These are phyloP conservation scores for Apiospora pterosperma DNA, from an alignment of 2,329 filamentous ascomycete genomes.

Conservation along the genomic window DNA sequence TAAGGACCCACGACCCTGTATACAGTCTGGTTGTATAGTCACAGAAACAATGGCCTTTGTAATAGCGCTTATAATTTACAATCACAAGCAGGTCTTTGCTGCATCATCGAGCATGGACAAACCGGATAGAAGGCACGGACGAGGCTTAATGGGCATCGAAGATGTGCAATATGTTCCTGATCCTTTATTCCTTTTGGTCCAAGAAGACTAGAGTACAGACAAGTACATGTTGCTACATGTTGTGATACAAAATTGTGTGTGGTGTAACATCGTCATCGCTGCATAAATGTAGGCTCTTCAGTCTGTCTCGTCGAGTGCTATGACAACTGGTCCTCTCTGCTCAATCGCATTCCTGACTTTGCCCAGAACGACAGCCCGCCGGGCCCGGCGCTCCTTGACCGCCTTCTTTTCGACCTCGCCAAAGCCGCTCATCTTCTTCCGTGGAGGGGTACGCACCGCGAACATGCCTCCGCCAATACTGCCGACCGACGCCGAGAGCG, in stretches of 20 bases:
- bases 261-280: background rate
- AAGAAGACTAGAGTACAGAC: background rate
- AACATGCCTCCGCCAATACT: constrained; percentile 26
- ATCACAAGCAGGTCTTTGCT: background rate
- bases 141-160: too few relatives aligned
- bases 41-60: background rate
- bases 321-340: constrained; percentile 45
- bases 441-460: constrained; percentile 40
- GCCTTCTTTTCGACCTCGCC: constrained; percentile 55
- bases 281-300: background rate
- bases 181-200: background rate
- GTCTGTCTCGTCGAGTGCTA: background rate
- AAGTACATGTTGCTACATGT: background rate
- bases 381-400: constrained; percentile 51
- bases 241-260: background rate
- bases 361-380: constrained; percentile 48
- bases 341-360: constrained; percentile 48
- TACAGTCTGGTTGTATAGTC: background rate
- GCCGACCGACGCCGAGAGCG: constrained; percentile 38
- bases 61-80: background rate
- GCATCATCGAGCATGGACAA: background rate
- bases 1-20: background rate
- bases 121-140: background rate
- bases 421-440: constrained; percentile 62
- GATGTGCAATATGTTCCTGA: background rate